Evolutionary conservation across 495 filamentous ascomycete genomes (phyloP).

Genomic region (Sporormia fimetaria): DNA sequence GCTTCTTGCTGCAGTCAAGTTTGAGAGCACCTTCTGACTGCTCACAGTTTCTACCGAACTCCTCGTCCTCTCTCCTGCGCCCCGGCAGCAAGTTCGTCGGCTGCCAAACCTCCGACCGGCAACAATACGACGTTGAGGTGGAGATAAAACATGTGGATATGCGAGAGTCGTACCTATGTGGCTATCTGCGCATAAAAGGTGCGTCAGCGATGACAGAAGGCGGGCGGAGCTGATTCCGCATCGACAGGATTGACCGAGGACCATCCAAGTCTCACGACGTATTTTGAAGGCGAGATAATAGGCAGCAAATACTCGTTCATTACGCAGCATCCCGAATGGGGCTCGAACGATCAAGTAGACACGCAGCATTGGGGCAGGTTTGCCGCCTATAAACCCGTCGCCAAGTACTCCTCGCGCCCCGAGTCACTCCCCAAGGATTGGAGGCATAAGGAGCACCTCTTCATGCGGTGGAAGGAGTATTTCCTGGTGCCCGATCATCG

Average conservation of each 20-base stretch:
- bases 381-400: slow-evolving; percentile 67
- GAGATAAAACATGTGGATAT: slow-evolving; percentile 96
- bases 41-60: slow-evolving; percentile 45
- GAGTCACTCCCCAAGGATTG: slow-evolving; percentile 60
- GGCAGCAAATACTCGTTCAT: slow-evolving; percentile 88
- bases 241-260: slow-evolving; percentile 79
- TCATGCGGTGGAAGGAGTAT: slow-evolving; percentile 99
- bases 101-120: slow-evolving; percentile 81
- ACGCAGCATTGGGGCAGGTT: slow-evolving; percentile 91
- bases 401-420: slow-evolving; percentile 63
- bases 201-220: slow-evolving; percentile 22
- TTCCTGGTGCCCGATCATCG: slow-evolving; percentile 95
- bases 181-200: slow-evolving; percentile 96
- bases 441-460: slow-evolving; percentile 75
- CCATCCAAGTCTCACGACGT: slow-evolving; percentile 91
- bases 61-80: slow-evolving; percentile 71
- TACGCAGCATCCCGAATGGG: slow-evolving; percentile 84
- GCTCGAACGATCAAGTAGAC: slow-evolving; percentile 84
- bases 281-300: slow-evolving; percentile 98
- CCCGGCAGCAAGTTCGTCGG: slow-evolving; percentile 82
- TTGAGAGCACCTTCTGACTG: slow-evolving; percentile 6
- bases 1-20: not conserved
- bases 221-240: slow-evolving; percentile 17
- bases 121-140: slow-evolving; percentile 89
- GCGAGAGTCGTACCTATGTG: slow-evolving; percentile 87